phyloP scores from a whole-genome alignment of 1,284 basidiomycete species.

The Afroboletus lepidellus region DNA sequence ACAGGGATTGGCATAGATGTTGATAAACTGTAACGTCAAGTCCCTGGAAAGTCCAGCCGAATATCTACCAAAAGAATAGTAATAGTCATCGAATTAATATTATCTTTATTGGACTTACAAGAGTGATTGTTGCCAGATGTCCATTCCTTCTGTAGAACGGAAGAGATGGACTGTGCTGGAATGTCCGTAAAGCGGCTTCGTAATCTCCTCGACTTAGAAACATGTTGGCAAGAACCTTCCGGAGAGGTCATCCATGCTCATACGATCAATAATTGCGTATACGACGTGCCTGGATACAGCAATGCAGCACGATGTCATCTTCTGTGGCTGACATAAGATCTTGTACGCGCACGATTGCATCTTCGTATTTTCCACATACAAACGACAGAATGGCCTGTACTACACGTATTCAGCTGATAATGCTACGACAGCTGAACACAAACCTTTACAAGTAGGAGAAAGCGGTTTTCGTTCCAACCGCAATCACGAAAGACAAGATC shows the following conservation, averaged over 20 bases:
- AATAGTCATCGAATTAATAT: background rate
- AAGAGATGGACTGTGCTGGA: background rate
- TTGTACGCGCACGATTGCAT: constrained; percentile 1
- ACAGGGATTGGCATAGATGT: background rate
- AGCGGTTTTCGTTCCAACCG: background rate
- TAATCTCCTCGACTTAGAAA: background rate
- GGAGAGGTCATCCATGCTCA: background rate
- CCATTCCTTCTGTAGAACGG: background rate
- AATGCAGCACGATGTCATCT: background rate
- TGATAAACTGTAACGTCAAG: background rate
- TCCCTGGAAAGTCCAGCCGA: background rate
- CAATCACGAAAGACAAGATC: constrained; percentile 1
- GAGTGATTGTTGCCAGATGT: constrained; percentile 1
- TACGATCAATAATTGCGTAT: background rate
- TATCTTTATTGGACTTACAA: background rate
- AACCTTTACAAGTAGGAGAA: constrained; percentile 6
- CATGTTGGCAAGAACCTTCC: background rate
- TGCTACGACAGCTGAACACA: background rate
- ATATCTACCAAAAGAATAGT: background rate
- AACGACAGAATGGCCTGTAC: constrained; percentile 3
- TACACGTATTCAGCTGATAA: background rate
- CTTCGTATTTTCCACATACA: background rate
- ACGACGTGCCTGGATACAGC: background rate
- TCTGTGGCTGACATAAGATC: background rate
- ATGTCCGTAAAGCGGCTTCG: background rate